Evolutionary conservation across 495 filamentous ascomycete genomes (phyloP).

Genomic region (Talaromyces borbonicus): DNA sequence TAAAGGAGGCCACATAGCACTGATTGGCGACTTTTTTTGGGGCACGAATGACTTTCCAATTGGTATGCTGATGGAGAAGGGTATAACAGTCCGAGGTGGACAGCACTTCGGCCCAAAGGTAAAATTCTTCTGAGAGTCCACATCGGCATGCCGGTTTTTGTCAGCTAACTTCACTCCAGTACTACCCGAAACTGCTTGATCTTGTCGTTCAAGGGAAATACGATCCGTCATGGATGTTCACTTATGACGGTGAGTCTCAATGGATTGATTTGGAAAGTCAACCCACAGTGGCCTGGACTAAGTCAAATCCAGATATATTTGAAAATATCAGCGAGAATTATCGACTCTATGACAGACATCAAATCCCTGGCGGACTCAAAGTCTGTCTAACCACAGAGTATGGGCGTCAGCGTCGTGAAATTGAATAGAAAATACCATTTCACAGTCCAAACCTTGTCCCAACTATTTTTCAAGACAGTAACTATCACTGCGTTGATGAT

Average conservation of each 20-base stretch:
- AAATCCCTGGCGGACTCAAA: conserved; percentile 17
- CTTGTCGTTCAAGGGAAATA: conserved; percentile 16
- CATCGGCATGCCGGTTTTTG: background rate
- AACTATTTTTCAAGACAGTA: too few relatives aligned
- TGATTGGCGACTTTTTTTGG: conserved; percentile 26
- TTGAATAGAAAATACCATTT: too few relatives aligned
- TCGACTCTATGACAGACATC: conserved; percentile 13
- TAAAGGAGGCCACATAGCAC: conserved; percentile 23
- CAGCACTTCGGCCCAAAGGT: conserved; percentile 19
- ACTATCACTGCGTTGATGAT: too few relatives aligned
- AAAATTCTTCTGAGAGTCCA: background rate
- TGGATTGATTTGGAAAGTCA: too few relatives aligned
- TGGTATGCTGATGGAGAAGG: conserved; percentile 20
- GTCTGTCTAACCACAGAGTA: conserved; percentile 18
- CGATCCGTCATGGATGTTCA: conserved; percentile 25
- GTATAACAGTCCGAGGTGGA: conserved; percentile 19
- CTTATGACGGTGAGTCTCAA: conserved; percentile 13
- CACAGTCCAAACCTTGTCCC: too few relatives aligned
- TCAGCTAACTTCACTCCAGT: conserved; percentile 10
- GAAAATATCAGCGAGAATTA: conserved; percentile 20
- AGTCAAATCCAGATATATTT: conserved; percentile 13
- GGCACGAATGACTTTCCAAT: conserved; percentile 21
- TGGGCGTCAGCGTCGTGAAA: conserved; percentile 9
- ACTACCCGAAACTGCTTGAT: conserved; percentile 20
- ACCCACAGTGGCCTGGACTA: too few relatives aligned